Base-by-base conservation (phyloP, 192 early-diverging fungal genomes). In the Chytriomyces confervae region DNA sequence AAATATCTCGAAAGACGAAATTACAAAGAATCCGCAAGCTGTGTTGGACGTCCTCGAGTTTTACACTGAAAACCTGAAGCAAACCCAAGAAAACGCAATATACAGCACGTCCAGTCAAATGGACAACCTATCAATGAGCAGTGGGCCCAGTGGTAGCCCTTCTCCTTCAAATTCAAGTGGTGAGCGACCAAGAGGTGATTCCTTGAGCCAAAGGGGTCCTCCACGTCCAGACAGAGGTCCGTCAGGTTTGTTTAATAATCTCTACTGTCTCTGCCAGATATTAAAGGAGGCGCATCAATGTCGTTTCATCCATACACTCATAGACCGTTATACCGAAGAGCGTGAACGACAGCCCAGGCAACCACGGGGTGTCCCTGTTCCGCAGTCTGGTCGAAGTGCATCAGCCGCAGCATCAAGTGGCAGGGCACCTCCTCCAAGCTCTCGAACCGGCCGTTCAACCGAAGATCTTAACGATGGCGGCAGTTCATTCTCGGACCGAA, bases 11-110 rank as follows among this genome's bases (percentile, higher is more conserved):
- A 91, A 96, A 78, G 96, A 99, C 78, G 98, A 99, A 90, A 96
- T 95, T 79, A 91, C 95, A 50, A 96, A 95, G 83, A 95, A 99
- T 76, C 98, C 98, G 44, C 97, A 98, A 84, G 97, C 97, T 23
- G 98, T 99, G 47, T 82, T 98, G 20, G 97, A 98, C 79, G 97
- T 96, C 44, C 87, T 99, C 43, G 96, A 98, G 82, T 99, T 99
- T 75, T 99, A 98, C 88, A 96, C 96, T 27, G 96, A 96, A 71
- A 84, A 89, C 76, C 68, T 89, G 80, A 50, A 62, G 73, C 72
- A 78, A 87, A 80, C 91, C 18, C 61, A 76, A 51, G 36, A 13
- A n/a, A 67, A 77, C 62, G 51, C 70, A 6, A 80, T 63, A 69
- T 76, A 76, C 23, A 44, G 23, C 27, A 69, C 63, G 5, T 53